Percentiles rank a stretch among this genome's conserved stretches.
These are phyloP conservation scores for Flagelloscypha sp. DNA, from an alignment of 768 basidiomycete genomes.

Conservation along the genomic window DNA sequence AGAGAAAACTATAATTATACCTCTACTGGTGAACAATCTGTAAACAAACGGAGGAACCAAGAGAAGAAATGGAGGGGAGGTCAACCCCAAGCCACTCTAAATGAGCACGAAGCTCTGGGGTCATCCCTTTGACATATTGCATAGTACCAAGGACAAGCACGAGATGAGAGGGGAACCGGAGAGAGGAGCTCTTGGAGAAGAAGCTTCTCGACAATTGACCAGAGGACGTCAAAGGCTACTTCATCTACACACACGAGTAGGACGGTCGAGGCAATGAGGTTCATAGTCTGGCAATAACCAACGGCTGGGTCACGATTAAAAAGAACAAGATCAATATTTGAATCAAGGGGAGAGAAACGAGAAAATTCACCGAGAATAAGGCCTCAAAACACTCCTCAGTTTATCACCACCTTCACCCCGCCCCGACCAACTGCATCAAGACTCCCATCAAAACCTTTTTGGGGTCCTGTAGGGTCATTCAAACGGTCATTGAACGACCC, in stretches of 20 bases:
- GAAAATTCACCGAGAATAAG: slow-evolving; percentile 76
- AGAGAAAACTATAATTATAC: slow-evolving; percentile 30
- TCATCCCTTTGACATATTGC: slow-evolving; percentile 73
- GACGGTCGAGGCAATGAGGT: slow-evolving; percentile 90
- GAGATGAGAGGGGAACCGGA: slow-evolving; percentile 82
- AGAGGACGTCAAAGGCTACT: slow-evolving; percentile 93
- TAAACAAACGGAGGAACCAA: slow-evolving; percentile 96
- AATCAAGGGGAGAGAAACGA: neutral
- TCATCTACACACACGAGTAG: slow-evolving; percentile 90
- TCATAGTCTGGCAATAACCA: slow-evolving; percentile 95
- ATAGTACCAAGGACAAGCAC: slow-evolving; percentile 91
- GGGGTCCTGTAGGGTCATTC: slow-evolving; percentile 26
- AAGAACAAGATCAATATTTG: slow-evolving; percentile 1
- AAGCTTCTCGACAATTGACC: slow-evolving; percentile 80
- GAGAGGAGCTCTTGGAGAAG: slow-evolving; percentile 93
- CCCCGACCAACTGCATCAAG: slow-evolving; percentile 89
- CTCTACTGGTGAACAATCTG: slow-evolving; percentile 93
- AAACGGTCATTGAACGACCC: slow-evolving; percentile 84
- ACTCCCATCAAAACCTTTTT: slow-evolving; percentile 50
- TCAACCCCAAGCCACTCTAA: slow-evolving; percentile 79
- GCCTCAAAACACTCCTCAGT: slow-evolving; percentile 78
- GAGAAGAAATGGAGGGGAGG: slow-evolving; percentile 91
- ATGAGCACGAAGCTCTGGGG: slow-evolving; percentile 70
- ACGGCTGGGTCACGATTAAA: slow-evolving; percentile 81
- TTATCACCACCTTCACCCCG: slow-evolving; percentile 90